A percentile compares a stretch with the other conserved stretches of the same genome.
phyloP scores from a whole-genome alignment of 495 filamentous ascomycete species.

The Penicillium longicatenatum region DNA sequence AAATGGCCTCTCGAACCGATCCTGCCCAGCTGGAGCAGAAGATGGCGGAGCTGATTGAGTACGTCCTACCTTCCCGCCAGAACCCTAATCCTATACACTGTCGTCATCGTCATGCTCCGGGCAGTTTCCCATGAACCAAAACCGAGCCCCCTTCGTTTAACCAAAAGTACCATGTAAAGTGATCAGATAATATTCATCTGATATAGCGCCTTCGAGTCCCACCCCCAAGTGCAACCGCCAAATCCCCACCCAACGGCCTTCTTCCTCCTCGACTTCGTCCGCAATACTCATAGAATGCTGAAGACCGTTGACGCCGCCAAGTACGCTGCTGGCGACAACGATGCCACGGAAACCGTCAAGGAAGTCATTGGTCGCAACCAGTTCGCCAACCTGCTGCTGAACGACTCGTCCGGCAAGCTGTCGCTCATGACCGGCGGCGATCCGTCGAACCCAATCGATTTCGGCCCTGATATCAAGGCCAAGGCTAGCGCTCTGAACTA shows the following conservation, averaged over 20 bases:
- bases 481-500: conserved; percentile 21
- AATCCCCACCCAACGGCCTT: conserved; percentile 34
- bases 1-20: conserved; percentile 10
- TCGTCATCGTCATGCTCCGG: background rate
- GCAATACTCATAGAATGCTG: conserved; percentile 31
- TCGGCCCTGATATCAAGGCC: conserved; percentile 30
- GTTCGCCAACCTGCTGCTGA: conserved; percentile 30
- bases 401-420: conserved; percentile 32
- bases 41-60: conserved; percentile 34
- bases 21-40: conserved; percentile 19
- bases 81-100: no score
- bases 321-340: conserved; percentile 25
- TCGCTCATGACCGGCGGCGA: conserved; percentile 25
- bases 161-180: background rate
- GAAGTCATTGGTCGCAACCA: conserved; percentile 35
- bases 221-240: conserved; percentile 34
- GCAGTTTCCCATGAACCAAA: background rate
- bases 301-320: conserved; percentile 28
- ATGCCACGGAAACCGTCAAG: conserved; percentile 11
- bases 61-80: conserved; percentile 12
- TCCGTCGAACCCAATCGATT: conserved; percentile 27
- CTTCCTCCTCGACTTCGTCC: conserved; percentile 38
- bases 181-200: background rate
- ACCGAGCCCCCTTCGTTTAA: background rate
- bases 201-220: conserved; percentile 32